Percentiles rank a stretch among this genome's conserved stretches.
Evolutionary conservation across 345 rosid species (phyloP).

Genomic region (Sisymbrium irio): DNA sequence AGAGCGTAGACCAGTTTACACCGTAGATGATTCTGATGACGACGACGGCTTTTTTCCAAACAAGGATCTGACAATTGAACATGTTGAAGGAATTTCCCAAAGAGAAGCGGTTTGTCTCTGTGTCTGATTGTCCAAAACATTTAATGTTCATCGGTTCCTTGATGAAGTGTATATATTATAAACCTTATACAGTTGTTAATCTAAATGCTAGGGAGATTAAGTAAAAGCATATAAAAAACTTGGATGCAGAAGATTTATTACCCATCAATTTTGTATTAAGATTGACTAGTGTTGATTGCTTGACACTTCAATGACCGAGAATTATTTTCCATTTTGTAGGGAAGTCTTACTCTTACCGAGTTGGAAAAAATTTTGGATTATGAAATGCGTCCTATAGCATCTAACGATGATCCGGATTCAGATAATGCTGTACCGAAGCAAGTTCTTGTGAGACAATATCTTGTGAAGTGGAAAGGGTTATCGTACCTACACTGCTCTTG

Average conservation of each 20-base stretch:
- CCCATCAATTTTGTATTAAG: background rate
- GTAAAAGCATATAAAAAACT: slow-evolving; percentile 38
- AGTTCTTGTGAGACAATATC: slow-evolving; percentile 73
- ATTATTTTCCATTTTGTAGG: slow-evolving; percentile 51
- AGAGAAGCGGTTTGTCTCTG: slow-evolving; percentile 55
- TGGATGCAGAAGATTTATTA: slow-evolving; percentile 64
- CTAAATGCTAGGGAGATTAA: background rate
- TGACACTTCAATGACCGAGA: background rate
- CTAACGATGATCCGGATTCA: slow-evolving; percentile 43
- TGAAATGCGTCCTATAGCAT: slow-evolving; percentile 74
- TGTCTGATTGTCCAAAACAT: slow-evolving; percentile 14
- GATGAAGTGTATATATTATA: background rate
- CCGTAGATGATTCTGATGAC: slow-evolving; percentile 63
- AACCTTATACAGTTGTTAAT: background rate
- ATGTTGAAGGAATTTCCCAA: slow-evolving; percentile 48
- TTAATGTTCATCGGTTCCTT: background rate
- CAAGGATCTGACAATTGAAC: slow-evolving; percentile 46
- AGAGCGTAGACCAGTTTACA: slow-evolving; percentile 60
- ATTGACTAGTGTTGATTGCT: background rate
- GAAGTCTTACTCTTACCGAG: slow-evolving; percentile 63
- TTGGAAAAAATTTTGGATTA: slow-evolving; percentile 78
- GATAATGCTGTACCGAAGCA: slow-evolving; percentile 53
- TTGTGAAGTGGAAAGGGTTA: slow-evolving; percentile 87
- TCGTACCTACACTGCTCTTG: slow-evolving; percentile 97
- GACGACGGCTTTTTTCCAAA: slow-evolving; percentile 41